Evolutionary conservation across 805 yeast genomes (phyloP).

Genomic region (Komagataella ulmi): DNA sequence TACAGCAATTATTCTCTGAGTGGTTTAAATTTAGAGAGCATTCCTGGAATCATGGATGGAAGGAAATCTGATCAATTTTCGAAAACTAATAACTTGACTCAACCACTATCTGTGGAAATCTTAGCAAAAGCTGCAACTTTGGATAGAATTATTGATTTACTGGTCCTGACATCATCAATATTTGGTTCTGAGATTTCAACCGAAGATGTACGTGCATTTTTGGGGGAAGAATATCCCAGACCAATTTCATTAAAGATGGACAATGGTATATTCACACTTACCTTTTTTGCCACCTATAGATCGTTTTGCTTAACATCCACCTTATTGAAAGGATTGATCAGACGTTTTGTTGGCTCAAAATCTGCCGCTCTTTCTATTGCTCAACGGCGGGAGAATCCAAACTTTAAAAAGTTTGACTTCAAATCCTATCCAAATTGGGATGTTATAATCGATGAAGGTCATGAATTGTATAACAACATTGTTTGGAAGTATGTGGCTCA

Average conservation of each 20-base stretch:
- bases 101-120: constrained; percentile 10
- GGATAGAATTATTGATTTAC: constrained; percentile 65
- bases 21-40: constrained; percentile 18
- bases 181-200: constrained; percentile 31
- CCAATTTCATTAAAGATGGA: constrained; percentile 37
- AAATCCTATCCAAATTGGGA: constrained; percentile 44
- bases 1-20: constrained; percentile 20
- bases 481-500: constrained; percentile 55
- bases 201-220: constrained; percentile 27
- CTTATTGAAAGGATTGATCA: constrained; percentile 36
- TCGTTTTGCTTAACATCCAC: constrained; percentile 47
- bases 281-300: constrained; percentile 58
- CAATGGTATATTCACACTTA: constrained; percentile 47
- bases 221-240: constrained; percentile 11
- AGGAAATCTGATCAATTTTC: not conserved
- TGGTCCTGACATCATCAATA: constrained; percentile 58
- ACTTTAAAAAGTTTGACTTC: not conserved
- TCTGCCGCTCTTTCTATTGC: constrained; percentile 46
- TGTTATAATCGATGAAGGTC: constrained; percentile 16
- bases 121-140: constrained; percentile 50
- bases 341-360: constrained; percentile 47
- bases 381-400: constrained; percentile 5
- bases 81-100: not conserved
- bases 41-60: not conserved
- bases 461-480: constrained; percentile 30